Conservation (phyloP, 805 yeast species). For the Cyberlindnera galapagoensis region DNA sequence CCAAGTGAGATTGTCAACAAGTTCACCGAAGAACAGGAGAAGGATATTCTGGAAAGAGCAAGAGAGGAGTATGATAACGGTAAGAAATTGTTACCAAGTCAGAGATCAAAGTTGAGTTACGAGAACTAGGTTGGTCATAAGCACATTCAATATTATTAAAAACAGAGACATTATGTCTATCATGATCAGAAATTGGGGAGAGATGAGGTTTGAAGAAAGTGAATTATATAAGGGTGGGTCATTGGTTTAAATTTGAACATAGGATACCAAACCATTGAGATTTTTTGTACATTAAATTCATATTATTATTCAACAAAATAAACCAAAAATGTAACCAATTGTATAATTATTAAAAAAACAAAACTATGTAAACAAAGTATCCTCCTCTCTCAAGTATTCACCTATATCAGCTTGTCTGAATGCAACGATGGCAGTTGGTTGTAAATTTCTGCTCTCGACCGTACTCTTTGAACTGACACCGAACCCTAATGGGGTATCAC, state of each 20-base stretch:
- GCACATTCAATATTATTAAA: too few species aligned
- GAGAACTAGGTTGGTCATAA: slow-evolving; percentile 8
- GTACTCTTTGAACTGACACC: slow-evolving; percentile 94
- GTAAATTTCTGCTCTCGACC: slow-evolving; percentile 76
- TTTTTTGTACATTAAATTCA: too few species aligned
- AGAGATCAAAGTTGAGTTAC: slow-evolving; percentile 36
- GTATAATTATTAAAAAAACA: slow-evolving; percentile 1
- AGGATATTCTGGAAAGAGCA: slow-evolving; percentile 42
- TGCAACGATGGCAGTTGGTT: slow-evolving; percentile 92
- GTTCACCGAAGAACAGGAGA: slow-evolving; percentile 59
- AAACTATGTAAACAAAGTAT: slow-evolving; percentile 74
- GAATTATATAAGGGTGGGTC: too few species aligned
- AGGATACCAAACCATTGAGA: too few species aligned
- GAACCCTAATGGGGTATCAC: slow-evolving; percentile 88
- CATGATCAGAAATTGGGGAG: too few species aligned
- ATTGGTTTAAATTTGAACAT: too few species aligned
- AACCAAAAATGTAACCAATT: too few species aligned
- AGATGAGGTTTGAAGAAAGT: too few species aligned
- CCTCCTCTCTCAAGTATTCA: slow-evolving; percentile 96
- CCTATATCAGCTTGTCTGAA: slow-evolving; percentile 98
- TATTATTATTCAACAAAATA: too few species aligned
- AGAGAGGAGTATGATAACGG: slow-evolving; percentile 39
- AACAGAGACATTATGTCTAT: too few species aligned
- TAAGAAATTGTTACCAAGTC: slow-evolving; percentile 50
- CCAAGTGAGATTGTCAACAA: slow-evolving; percentile 75